Base-by-base conservation (phyloP, 2,329 filamentous ascomycete species). In the Cercospora citrullina region DNA sequence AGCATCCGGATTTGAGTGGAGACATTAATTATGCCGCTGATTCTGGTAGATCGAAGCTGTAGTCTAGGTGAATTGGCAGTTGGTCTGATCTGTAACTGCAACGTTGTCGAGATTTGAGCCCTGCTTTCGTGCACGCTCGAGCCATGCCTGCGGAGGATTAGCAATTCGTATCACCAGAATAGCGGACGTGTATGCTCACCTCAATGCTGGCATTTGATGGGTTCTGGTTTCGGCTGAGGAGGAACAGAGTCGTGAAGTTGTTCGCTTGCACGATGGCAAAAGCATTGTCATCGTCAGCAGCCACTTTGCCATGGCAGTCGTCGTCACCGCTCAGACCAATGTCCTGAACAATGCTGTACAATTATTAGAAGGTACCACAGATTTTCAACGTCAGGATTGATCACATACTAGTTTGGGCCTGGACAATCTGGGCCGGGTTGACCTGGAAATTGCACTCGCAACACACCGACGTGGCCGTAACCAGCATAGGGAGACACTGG, bases 1-100 rank as follows among this genome's bases (percentile, higher is more conserved):
- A 79, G 48, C 77, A 84, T 64, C 42, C 60, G n/a, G 36, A 51
- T 61, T 59, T 65, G 26, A 71, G 64, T 31, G 68, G 68, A 39
- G 69, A 51, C 26, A 60, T 72, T 7, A 51, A 71, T 23, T 72
- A 72, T 68, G 65, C 21, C 30, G 51, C 26, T 63, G 61, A 33
- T 14, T 21, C 63, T 30, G 33, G 55, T 59, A 45, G 53, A 59
- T 39, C 30, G 30, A 65, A 65, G 63, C 63, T 51, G 28, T 65
- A 16, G 18, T 39, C 51, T 61, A 68, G 16, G 61, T 61, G 23
- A 69, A 69, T 21, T 69, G 63, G 57, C 71, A 71, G 16, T 63
- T 67, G 21, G 65, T 71, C 42, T 72, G 71, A 30, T 69, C 64
- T 16, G 65, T 66, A 42, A 69, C 45, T 18, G 65, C 69, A 51